Base-by-base conservation (phyloP, 805 yeast species). In the Yamadazyma laniorum region DNA sequence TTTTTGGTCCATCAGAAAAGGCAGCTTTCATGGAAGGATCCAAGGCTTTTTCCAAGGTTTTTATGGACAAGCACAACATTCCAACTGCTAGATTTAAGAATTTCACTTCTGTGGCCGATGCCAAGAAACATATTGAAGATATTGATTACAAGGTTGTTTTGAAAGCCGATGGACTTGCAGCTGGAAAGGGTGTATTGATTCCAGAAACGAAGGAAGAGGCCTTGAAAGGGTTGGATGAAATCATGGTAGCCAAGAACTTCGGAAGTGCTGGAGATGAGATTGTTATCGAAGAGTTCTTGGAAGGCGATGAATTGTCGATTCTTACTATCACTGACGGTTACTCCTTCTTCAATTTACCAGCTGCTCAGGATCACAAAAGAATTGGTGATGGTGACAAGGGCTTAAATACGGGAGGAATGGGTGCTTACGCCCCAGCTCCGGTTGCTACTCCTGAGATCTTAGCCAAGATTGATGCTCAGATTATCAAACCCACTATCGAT, bases 401-500 rank as follows among this genome's bases (percentile, higher is more conserved):
- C 18, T 74, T 91, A 46, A 93, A 93, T 68, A 93, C 99, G 26
- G 99, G 99, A 51, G 99, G 99, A 47, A 93, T 93, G 99, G 99
- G 99, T 48, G 95, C 98, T 6, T 93, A 93, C 57, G 93, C 98
- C 6, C 99, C 99, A 22, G 95, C 98, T 8, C 99, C 99, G 40
- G 73, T 88, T 46, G 98, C 95, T 14, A 87, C 97, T 14, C 80
- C 87, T 2, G 72, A 75, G 17, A 59, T 93, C 25, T 63, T 90
- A 53, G 67, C 73, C 44, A 72, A 80, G 61, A 89, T 93, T 57
- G 80, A 89, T 55, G 67, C 71, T 33, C 70, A 75, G n/a, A 75
- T 95, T 52, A 75, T 95, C 53, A 80, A 83, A 64, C 98, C 98
- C 40, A 85, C 96, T 25, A 82, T 93, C 55, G 89, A 82, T 52